A percentile compares a stretch with the other conserved stretches of the same genome.
These are phyloP conservation scores for Phaffia rhodozyma DNA, from an alignment of 1,284 basidiomycete species.

Conservation along the genomic window DNA sequence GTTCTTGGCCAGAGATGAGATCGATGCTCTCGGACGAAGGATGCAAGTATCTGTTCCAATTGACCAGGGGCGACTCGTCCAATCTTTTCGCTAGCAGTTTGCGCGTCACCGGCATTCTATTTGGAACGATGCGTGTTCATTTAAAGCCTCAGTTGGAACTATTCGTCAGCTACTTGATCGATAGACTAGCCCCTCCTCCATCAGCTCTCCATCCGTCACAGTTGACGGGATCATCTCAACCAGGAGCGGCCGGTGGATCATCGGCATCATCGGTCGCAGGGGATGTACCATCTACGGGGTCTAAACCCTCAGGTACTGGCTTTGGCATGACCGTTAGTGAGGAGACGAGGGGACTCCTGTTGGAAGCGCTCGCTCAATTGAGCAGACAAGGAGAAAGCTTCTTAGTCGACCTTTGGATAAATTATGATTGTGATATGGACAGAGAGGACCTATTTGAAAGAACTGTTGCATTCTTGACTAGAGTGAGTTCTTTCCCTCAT, in stretches of 20 bases:
- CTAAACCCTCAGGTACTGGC: conserved; percentile 41
- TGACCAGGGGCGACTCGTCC: conserved; percentile 77
- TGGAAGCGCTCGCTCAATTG: conserved; percentile 77
- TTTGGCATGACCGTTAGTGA: conserved; percentile 59
- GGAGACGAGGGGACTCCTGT: conserved; percentile 76
- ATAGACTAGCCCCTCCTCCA: conserved; percentile 59
- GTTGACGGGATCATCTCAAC: not conserved
- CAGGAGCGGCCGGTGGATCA: not conserved
- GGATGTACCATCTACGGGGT: conserved; percentile 42
- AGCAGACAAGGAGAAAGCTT: conserved; percentile 63
- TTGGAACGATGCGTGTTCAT: conserved; percentile 74
- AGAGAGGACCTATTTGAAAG: conserved; percentile 93
- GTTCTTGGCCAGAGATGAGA: conserved; percentile 42
- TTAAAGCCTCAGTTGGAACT: conserved; percentile 96
- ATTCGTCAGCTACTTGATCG: conserved; percentile 85
- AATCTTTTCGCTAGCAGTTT: conserved; percentile 67
- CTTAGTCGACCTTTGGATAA: conserved; percentile 89
- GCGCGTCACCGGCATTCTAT: conserved; percentile 74
- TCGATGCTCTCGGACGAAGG: conserved; percentile 54
- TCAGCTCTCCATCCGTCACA: conserved; percentile 37
- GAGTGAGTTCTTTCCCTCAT: conserved; percentile 36
- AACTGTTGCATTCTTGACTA: conserved; percentile 77
- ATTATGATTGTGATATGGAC: conserved; percentile 95
- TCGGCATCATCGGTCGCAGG: conserved; percentile 43
- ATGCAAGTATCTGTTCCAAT: conserved; percentile 91